These are phyloP conservation scores for Xylaria sp. DNA, from an alignment of 2,329 filamentous ascomycete genomes.

Conservation along the genomic window DNA sequence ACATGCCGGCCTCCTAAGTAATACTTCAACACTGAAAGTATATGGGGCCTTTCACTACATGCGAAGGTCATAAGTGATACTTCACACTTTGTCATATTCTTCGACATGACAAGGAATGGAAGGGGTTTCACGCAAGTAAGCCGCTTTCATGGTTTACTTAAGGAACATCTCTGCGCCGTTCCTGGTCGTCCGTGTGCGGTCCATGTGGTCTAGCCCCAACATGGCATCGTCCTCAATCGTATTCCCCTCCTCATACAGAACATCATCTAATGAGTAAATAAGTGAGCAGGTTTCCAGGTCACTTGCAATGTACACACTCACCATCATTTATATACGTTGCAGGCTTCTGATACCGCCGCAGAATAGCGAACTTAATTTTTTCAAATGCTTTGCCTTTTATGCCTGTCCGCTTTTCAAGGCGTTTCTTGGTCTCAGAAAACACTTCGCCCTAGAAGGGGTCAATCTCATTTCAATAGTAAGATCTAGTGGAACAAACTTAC, in stretches of 20 bases:
- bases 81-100: constrained; percentile 8
- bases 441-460: constrained; percentile 72
- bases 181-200: constrained; percentile 67
- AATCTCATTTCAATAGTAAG: constrained; percentile 42
- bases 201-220: constrained; percentile 73
- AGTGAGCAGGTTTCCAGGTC: constrained; percentile 42
- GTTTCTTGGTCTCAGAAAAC: constrained; percentile 92
- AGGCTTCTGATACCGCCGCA: constrained; percentile 78
- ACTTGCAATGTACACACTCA: constrained; percentile 58
- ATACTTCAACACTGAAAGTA: constrained; percentile 33
- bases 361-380: constrained; percentile 94
- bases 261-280: constrained; percentile 61
- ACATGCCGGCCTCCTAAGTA: constrained; percentile 11
- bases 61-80: constrained; percentile 18
- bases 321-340: constrained; percentile 84
- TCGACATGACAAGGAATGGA: constrained; percentile 28
- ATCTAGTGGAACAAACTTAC: constrained; percentile 56
- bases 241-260: constrained; percentile 64
- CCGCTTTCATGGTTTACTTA: constrained; percentile 39
- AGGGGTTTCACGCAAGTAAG: constrained; percentile 12
- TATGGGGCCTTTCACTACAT: constrained; percentile 23
- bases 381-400: constrained; percentile 98
- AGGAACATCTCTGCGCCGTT: constrained; percentile 75
- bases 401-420: constrained; percentile 90
- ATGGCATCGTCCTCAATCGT: constrained; percentile 66